Base-by-base conservation (phyloP, 306 rosid genomes). In the Quercus glauca region DNA sequence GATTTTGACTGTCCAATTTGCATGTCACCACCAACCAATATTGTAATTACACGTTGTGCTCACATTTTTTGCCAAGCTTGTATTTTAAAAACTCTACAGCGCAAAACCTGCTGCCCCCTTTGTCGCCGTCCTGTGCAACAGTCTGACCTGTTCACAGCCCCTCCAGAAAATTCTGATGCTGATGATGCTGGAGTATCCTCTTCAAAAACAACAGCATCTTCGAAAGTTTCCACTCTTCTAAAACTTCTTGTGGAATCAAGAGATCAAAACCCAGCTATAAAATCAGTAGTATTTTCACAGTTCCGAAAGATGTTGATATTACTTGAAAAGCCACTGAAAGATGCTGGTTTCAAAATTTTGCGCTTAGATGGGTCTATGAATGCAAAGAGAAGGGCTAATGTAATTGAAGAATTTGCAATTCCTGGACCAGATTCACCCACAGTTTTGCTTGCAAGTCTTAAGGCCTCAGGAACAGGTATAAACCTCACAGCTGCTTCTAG, bases 1-100 rank as follows among this genome's bases (percentile, higher is more conserved):
- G 97, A 94, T 84, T 84, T 92, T 80, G 97, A 92, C 18, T 94
- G 98, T 78, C 98, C 98, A 28, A 90, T 93, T 41, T 93, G 98
- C 80, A 79, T 91, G 12, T 83, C 89, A 69, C 86, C 93, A 3
- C 92, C 93, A 28, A 78, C 80, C 0, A 86, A 90, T 68, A 77
- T 85, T 58, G 87, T 92, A 20, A 92, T 94, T 68, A 94, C 97
- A 55, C 35, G 87, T 3, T 94, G 98, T 81, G 92, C 91, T 70
- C 98, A 94, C 75, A 85, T 90, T 33, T 94, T 86, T 81, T 93
- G 97, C 80, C 93, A 75, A 33, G 81, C 69, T 18, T 93, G 98
- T 80, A 93, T 91, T 78, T 56, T 92, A 74, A 94, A 79, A 83
- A 71, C 88, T 67, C 81, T 92, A 33, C 78, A 78, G 52, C 83